A percentile compares a stretch with the other conserved stretches of the same genome.
phyloP scores from a whole-genome alignment of 2,329 filamentous ascomycete species.

The Beauveria sp. region DNA sequence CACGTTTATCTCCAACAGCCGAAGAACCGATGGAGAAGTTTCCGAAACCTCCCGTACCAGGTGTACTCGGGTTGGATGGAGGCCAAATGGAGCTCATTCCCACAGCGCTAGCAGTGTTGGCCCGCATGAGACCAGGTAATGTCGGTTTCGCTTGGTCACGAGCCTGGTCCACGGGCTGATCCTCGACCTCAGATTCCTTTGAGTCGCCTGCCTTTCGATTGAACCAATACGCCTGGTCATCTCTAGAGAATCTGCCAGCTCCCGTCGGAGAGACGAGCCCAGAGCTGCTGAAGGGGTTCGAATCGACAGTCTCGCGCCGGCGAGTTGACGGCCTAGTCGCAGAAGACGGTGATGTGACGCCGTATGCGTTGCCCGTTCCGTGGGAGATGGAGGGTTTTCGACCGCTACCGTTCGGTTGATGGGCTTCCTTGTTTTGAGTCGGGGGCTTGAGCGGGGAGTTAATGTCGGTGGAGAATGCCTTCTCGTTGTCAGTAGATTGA shows the following conservation, averaged over 20 bases:
- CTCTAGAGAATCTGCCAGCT: conserved; percentile 50
- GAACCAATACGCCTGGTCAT: conserved; percentile 54
- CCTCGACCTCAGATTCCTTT: conserved; percentile 38
- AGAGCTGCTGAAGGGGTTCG: conserved; percentile 51
- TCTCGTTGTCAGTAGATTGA: conserved; percentile 7
- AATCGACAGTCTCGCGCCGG: conserved; percentile 72
- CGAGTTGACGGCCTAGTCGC: conserved; percentile 65
- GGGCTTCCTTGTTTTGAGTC: conserved; percentile 61
- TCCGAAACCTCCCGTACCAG: conserved; percentile 75
- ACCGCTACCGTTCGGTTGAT: conserved; percentile 52
- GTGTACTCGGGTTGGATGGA: conserved; percentile 47
- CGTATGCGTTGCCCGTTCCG: conserved; percentile 55
- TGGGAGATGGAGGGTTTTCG: conserved; percentile 82
- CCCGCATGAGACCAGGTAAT: conserved; percentile 44
- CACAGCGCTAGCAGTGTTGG: conserved; percentile 43
- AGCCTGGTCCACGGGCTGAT: conserved; percentile 13
- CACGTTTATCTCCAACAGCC: conserved; percentile 63
- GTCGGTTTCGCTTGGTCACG: conserved; percentile 26
- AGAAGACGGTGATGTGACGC: conserved; percentile 64
- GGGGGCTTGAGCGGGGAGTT: conserved; percentile 90
- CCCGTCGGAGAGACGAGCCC: conserved; percentile 54
- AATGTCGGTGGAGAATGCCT: conserved; percentile 79
- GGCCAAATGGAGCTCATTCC: conserved; percentile 38
- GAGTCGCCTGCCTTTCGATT: conserved; percentile 47
- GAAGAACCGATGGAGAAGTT: conserved; percentile 67